phyloP scores from a whole-genome alignment of 139 green algal species.

The Closterium sp. region DNA sequence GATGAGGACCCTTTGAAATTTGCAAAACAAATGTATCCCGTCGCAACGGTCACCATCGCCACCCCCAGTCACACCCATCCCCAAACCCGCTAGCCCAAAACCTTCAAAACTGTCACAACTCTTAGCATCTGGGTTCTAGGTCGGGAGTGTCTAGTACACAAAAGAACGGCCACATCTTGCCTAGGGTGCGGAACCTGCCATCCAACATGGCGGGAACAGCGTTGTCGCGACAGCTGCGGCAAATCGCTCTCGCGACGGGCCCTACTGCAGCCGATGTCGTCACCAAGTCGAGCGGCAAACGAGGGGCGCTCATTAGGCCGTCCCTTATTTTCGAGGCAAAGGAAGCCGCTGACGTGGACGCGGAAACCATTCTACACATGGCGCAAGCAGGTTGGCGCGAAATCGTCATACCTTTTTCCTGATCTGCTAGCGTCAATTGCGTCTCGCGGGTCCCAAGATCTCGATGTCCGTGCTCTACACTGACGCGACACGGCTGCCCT shows the following conservation, averaged over 20 bases:
- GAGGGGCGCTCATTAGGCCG: conserved; percentile 44
- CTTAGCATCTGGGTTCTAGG: background rate
- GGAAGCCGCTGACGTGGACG: conserved; percentile 66
- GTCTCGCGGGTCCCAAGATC: background rate
- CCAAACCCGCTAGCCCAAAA: background rate
- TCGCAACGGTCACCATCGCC: too few species aligned
- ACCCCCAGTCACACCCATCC: background rate
- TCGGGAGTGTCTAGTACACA: background rate
- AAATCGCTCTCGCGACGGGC: background rate
- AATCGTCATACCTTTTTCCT: background rate
- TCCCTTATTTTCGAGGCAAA: conserved; percentile 64
- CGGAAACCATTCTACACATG: conserved; percentile 46
- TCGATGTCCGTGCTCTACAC: background rate
- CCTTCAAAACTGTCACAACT: background rate
- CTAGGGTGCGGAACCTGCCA: background rate
- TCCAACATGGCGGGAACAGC: background rate
- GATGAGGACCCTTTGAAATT: background rate
- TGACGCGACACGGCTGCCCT: background rate
- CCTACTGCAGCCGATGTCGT: background rate
- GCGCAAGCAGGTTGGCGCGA: conserved; percentile 17
- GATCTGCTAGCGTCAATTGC: background rate
- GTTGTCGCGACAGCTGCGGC: background rate
- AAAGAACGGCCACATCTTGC: background rate
- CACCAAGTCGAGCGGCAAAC: background rate
- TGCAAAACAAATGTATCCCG: background rate